Percentiles rank a stretch among this genome's conserved stretches.
Conservation (phyloP, 192 early-diverging fungal species). For the Linderina pennispora region DNA sequence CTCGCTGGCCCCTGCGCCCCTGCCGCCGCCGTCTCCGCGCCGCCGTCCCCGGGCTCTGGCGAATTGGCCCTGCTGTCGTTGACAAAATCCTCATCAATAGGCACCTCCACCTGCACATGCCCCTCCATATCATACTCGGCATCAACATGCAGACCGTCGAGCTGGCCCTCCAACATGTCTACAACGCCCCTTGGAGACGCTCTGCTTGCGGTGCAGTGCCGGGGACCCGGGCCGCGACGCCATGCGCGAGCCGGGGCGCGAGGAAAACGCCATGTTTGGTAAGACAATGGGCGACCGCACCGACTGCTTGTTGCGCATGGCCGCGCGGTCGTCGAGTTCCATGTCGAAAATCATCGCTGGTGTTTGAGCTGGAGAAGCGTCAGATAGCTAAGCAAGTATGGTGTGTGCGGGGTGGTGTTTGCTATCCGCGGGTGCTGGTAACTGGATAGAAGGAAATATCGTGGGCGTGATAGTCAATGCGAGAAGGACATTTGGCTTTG, state of each 20-base stretch:
- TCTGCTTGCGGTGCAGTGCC: slow-evolving; percentile 24
- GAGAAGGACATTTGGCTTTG: too few species aligned
- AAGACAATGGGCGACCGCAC: slow-evolving; percentile 20
- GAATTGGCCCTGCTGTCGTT: slow-evolving; percentile 18
- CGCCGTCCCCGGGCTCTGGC: too few species aligned
- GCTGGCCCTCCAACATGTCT: slow-evolving; percentile 38
- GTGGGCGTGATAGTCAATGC: too few species aligned
- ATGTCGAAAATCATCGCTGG: slow-evolving; percentile 39
- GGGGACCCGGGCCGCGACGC: slow-evolving; percentile 20
- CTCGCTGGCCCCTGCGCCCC: background rate
- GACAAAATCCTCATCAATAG: slow-evolving; percentile 39
- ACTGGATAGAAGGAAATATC: too few species aligned
- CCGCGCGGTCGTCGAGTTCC: slow-evolving; percentile 26
- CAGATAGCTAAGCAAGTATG: slow-evolving; percentile 19
- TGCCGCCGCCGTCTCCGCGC: too few species aligned
- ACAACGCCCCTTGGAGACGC: slow-evolving; percentile 31
- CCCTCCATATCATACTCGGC: slow-evolving; percentile 39
- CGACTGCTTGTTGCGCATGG: background rate
- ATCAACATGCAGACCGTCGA: slow-evolving; percentile 35
- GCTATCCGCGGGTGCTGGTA: too few species aligned
- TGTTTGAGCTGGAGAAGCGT: slow-evolving; percentile 14
- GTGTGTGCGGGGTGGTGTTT: slow-evolving; percentile 2
- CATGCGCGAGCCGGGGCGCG: slow-evolving; percentile 30
- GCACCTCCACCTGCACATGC: slow-evolving; percentile 38
- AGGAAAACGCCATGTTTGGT: slow-evolving; percentile 27